These are phyloP conservation scores for Styphnolobium japonicum DNA, from an alignment of 306 rosid species.

Conservation along the genomic window DNA sequence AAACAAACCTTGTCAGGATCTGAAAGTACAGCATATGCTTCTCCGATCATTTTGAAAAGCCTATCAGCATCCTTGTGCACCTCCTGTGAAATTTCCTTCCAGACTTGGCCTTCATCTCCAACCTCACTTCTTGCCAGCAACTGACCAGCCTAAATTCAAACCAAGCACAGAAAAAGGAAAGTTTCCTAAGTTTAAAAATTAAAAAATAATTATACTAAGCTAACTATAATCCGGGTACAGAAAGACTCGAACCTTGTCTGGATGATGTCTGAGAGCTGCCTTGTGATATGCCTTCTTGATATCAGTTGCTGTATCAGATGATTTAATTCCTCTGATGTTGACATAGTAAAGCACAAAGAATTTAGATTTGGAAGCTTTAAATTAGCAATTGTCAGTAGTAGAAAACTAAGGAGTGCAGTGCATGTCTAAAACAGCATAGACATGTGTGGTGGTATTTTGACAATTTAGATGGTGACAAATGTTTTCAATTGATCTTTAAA, in stretches of 20 bases:
- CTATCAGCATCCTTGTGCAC: too few species aligned
- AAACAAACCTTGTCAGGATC: slow-evolving; percentile 49
- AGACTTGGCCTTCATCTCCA: slow-evolving; percentile 57
- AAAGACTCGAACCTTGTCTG: slow-evolving; percentile 45
- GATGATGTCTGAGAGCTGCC: slow-evolving; percentile 54
- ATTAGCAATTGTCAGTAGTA: background rate
- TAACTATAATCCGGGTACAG: too few species aligned
- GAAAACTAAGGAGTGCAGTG: background rate
- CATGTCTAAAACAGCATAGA: background rate
- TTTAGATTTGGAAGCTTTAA: background rate
- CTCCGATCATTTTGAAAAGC: too few species aligned
- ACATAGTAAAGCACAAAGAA: background rate
- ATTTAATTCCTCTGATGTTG: slow-evolving; percentile 37
- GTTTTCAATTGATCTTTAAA: background rate
- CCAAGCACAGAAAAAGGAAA: background rate
- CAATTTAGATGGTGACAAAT: background rate
- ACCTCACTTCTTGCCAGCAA: slow-evolving; percentile 61
- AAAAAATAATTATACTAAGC: background rate
- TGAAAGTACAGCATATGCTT: too few species aligned
- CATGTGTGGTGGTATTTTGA: too few species aligned
- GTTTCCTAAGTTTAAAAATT: background rate
- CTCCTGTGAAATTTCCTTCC: too few species aligned
- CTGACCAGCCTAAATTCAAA: slow-evolving; percentile 56
- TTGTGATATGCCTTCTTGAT: slow-evolving; percentile 49
- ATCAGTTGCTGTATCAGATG: slow-evolving; percentile 34